Evolutionary conservation across 2,329 filamentous ascomycete species (phyloP), one percentile per base, ranked within the genome.

Genomic region (Talaromyces sp.): DNA sequence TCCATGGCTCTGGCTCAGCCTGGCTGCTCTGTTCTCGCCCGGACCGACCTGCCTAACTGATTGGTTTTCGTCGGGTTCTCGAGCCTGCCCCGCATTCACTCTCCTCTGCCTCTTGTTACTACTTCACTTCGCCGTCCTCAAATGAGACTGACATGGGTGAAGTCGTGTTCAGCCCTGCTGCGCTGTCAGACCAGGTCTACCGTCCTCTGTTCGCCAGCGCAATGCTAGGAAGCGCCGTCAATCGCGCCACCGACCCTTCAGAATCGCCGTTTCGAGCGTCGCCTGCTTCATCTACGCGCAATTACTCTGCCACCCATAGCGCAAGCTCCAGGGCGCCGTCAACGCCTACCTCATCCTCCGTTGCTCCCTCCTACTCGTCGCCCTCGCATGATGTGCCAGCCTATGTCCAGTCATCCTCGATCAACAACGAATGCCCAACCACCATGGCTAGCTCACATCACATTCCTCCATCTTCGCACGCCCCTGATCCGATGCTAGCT

Each of bases 131-230:
- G n/a, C n/a, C n/a, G n/a, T n/a, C n/a, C n/a, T n/a, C n/a, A n/a
- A 12, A 1, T 5, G 5, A 67, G 66, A 75, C 75, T 78, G 83
- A 79, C 73, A 86, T 86, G 84, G 82, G 82, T 79, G 84, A 83
- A 72, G 75, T 85, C 67, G 77, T 85, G 70, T 75, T 85, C 68
- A 80, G 79, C 77, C 90, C 93, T 80, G 87, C 87, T 79, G 87
- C 87, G 79, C 85, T 87, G 77, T 84, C 89, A 75, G 87, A 91
- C 77, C 81, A 87, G 68, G 82, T 85, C 69, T 84, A 86, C 77
- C 88, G 88, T 77, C 85, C 86, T 80, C 85, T 82, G 24, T 57
- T 51, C 27, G 41, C 31, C 24, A 41, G 41, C 78, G 89, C 87
- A 82, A 88, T 91, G 79, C 78, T 83, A 69, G 80, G 79, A 74